Base-by-base conservation (phyloP, 495 filamentous ascomycete genomes). In the Talaromyces trachyspermus region DNA sequence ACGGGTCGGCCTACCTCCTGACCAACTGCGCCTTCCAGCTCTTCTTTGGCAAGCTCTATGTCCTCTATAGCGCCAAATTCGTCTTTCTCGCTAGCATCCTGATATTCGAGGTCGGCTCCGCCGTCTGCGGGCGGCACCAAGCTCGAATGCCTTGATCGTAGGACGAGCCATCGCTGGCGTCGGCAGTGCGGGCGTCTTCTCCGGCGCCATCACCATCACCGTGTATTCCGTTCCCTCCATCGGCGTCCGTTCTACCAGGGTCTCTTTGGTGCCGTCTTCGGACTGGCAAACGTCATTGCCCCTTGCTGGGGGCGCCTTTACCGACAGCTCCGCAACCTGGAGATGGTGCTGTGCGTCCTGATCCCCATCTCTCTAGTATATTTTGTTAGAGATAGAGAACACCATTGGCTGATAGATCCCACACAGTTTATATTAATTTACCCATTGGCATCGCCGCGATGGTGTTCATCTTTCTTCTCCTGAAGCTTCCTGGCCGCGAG, bases 91-190 rank as follows among this genome's bases (percentile, higher is more conserved):
- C 56, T 8, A 76, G 81, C 38, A 74, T 89, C 49, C 54, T 61
- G 37, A 54, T 89, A 46, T 89, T 89, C 58, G 86, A 88, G 52
- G 36, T 84, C 22, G 85, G 84, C 24, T 79, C 73, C 26, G 59
- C 81, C 15, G 65, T 89, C 48, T 88, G 84, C 58, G 85, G 74
- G 73, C 76, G 0, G 81, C 86, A 3, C 77, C 81, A 4, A 79
- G 64, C 45, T 83, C 79, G 4, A 62, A 69, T 2, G 72, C 75
- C 4, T 68, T 91, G 24, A 89, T 89, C 54, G 55, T 88, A 42
- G 86, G 87, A 2, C 76, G 86, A 15, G 84, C 85, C 12, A 69
- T 90, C 38, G 77, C 83, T 10, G 86, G 86, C 8, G 45, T 87
- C 14, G 86, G 85, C 12, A 54, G 39, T 8, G 54, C 57, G 5